A percentile compares a stretch with the other conserved stretches of the same genome.
Evolutionary conservation across 164 flowering plant genomes (phyloP).

Genomic region (Sedum album): DNA sequence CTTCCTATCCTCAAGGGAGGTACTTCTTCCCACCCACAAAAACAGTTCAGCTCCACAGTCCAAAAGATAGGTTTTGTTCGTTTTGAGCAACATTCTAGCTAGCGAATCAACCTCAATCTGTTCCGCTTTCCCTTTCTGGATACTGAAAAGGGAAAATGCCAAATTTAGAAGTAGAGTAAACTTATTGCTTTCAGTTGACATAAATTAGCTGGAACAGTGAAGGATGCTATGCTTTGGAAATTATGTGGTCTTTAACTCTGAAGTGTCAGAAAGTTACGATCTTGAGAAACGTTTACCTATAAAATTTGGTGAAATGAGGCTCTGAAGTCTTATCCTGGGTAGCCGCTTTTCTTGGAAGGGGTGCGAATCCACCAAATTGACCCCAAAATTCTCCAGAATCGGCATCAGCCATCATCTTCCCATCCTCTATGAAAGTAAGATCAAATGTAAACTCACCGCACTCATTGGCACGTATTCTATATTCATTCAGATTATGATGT

Average conservation of each 20-base stretch:
- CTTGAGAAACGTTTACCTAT: constrained; percentile 34
- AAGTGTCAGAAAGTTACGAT: neutral
- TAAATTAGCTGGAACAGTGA: neutral
- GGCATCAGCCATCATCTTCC: too few species aligned
- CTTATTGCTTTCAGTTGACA: neutral
- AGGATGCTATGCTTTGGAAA: neutral
- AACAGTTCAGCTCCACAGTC: constrained; percentile 83
- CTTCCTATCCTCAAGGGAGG: constrained; percentile 88
- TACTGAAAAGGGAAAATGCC: constrained; percentile 26
- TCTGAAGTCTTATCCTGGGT: constrained; percentile 43
- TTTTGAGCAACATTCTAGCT: constrained; percentile 71
- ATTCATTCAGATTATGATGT: neutral
- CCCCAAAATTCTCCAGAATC: too few species aligned
- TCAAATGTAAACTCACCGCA: constrained; percentile 93
- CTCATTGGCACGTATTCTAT: constrained; percentile 20
- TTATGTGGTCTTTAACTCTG: too few species aligned
- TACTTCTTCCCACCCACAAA: constrained; percentile 95
- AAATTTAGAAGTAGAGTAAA: neutral
- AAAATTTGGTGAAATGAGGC: too few species aligned
- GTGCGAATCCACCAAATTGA: constrained; percentile 99
- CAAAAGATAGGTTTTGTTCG: constrained; percentile 76
- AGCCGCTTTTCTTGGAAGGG: constrained; percentile 79
- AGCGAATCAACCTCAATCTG: constrained; percentile 50
- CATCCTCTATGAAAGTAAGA: too few species aligned
- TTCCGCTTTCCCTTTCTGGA: constrained; percentile 69